Evolutionary conservation across 2,329 filamentous ascomycete genomes (phyloP).

Genomic region (Coniochaeta sp.): DNA sequence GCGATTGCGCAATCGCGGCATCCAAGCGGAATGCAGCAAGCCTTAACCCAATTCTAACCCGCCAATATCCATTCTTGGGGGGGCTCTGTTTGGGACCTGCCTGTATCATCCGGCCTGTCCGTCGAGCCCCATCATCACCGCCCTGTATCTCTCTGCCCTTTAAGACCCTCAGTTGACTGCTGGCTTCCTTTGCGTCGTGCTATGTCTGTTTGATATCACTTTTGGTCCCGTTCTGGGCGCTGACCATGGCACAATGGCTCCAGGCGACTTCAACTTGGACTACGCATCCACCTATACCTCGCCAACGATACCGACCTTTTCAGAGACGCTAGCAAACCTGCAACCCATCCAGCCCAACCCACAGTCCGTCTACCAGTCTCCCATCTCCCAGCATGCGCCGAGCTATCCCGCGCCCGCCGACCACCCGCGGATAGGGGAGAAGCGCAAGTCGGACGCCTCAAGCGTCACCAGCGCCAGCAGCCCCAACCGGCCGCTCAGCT

Average conservation of each 20-base stretch:
- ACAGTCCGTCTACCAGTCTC: slow-evolving; percentile 35
- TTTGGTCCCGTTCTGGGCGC: slow-evolving; percentile 17
- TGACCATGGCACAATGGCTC: slow-evolving; percentile 39
- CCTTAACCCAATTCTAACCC: neutral
- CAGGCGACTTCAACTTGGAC: slow-evolving; percentile 53
- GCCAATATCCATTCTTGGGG: neutral
- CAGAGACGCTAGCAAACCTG: slow-evolving; percentile 32
- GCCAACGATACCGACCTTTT: slow-evolving; percentile 37
- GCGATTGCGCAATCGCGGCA: slow-evolving; percentile 3
- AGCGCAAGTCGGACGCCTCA: slow-evolving; percentile 30
- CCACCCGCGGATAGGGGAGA: slow-evolving; percentile 23
- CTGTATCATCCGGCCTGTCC: neutral
- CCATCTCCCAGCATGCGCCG: slow-evolving; percentile 23
- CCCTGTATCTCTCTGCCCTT: neutral
- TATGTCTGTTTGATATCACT: neutral
- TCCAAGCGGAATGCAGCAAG: neutral
- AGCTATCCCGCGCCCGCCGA: slow-evolving; percentile 17
- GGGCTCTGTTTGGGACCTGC: neutral
- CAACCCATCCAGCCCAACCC: slow-evolving; percentile 46
- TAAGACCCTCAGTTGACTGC: neutral
- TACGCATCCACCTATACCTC: slow-evolving; percentile 45
- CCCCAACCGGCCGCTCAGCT: slow-evolving; percentile 38
- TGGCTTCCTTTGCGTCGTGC: neutral
- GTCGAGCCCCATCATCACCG: neutral
- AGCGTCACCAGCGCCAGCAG: slow-evolving; percentile 16